Percentiles rank a stretch among this genome's conserved stretches.
These are phyloP conservation scores for Epichloe coenophiala DNA, from an alignment of 2,329 filamentous ascomycete species.

Conservation along the genomic window DNA sequence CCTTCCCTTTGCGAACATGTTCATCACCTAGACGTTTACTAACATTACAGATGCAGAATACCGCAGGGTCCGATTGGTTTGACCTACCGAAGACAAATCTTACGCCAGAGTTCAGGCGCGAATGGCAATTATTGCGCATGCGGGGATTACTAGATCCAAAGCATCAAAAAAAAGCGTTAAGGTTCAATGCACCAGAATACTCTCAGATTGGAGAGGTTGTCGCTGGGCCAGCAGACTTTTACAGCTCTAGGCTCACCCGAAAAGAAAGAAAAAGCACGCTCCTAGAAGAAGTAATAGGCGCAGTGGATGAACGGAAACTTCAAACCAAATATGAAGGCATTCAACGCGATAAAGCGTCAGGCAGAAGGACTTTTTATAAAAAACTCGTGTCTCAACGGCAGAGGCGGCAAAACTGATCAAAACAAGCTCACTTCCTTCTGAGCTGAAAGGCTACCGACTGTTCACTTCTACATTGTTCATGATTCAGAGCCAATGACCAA, in stretches of 20 bases:
- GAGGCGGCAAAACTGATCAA: conserved; percentile 12
- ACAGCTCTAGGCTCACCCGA: conserved; percentile 65
- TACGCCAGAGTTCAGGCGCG: conserved; percentile 74
- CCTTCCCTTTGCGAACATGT: background rate
- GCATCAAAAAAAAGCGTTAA: conserved; percentile 82
- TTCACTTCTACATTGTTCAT: background rate
- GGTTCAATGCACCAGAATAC: conserved; percentile 55
- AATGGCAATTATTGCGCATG: conserved; percentile 82
- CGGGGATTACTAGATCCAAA: conserved; percentile 80
- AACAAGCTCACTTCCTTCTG: background rate
- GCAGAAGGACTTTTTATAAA: conserved; percentile 84
- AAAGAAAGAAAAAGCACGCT: conserved; percentile 82
- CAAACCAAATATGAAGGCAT: conserved; percentile 80
- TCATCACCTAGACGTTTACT: conserved; percentile 3
- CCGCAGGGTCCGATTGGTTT: conserved; percentile 75
- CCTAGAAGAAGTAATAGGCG: conserved; percentile 61
- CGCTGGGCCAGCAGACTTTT: conserved; percentile 79
- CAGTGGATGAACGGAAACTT: conserved; percentile 49
- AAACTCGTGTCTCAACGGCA: conserved; percentile 43
- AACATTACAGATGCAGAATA: conserved; percentile 25
- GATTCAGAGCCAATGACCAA: no score
- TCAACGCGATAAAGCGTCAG: conserved; percentile 68
- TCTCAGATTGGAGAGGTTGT: conserved; percentile 83
- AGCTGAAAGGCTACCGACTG: background rate
- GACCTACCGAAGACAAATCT: conserved; percentile 73